phyloP scores from a whole-genome alignment of 1,284 basidiomycete genomes.

The Sporisorium reilianum region DNA sequence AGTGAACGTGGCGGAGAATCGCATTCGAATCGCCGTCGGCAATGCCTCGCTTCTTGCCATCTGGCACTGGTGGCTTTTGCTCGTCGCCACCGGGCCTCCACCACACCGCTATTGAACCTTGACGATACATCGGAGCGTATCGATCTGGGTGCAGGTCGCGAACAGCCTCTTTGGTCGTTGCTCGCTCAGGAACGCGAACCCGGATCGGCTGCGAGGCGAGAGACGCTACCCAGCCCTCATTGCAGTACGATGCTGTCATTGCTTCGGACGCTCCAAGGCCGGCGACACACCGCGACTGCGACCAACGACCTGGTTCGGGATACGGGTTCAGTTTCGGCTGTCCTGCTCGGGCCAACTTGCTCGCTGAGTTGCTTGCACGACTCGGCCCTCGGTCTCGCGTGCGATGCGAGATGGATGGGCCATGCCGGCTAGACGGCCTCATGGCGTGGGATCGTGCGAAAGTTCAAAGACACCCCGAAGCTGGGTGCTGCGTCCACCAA shows the following conservation, averaged over 20 bases:
- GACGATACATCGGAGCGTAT: no score
- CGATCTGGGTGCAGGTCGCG: no score
- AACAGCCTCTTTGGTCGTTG: no score
- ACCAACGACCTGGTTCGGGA: background rate
- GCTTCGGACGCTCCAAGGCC: no score
- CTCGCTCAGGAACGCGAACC: constrained; percentile 4
- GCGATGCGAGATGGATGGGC: background rate
- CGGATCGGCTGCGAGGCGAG: constrained; percentile 14
- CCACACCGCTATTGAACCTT: no score
- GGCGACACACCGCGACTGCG: background rate
- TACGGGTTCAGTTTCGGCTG: background rate
- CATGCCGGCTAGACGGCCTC: background rate
- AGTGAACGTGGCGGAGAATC: no score
- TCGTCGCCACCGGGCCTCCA: no score
- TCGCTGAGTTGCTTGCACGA: background rate
- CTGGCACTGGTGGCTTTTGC: no score
- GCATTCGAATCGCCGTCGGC: no score
- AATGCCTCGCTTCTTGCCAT: background rate
- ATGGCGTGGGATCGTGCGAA: constrained; percentile 2
- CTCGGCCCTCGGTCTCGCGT: constrained; percentile 11
- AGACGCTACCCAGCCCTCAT: background rate
- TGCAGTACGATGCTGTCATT: background rate
- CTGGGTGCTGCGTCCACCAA: background rate
- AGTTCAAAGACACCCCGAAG: constrained; percentile 5
- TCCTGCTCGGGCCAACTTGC: background rate